A percentile compares a stretch with the other conserved stretches of the same genome.
phyloP scores from a whole-genome alignment of 331 rosid species.

The Quercus phellos region DNA sequence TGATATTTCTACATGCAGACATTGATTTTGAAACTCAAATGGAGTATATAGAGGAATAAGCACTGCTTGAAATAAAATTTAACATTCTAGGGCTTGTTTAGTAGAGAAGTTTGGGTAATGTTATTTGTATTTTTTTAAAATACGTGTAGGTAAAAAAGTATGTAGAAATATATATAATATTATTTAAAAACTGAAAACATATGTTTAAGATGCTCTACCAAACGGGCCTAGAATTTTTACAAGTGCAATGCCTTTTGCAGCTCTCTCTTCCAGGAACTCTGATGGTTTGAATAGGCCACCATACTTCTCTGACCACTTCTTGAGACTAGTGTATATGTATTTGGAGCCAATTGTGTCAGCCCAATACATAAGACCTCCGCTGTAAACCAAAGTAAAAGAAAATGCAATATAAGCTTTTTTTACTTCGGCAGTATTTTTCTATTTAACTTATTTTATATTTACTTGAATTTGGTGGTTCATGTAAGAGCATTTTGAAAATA shows the following conservation, averaged over 20 bases:
- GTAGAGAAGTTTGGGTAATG: no score
- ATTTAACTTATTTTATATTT: background rate
- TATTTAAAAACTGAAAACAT: no score
- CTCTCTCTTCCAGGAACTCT: constrained; percentile 85
- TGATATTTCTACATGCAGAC: no score
- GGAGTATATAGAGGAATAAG: background rate
- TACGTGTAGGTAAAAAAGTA: no score
- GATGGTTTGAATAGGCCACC: constrained; percentile 86
- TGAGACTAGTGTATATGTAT: constrained; percentile 61
- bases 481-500: no score
- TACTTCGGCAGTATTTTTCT: no score
- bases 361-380: constrained; percentile 94
- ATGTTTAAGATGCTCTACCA: no score
- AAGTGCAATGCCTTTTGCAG: constrained; percentile 62
- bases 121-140: no score
- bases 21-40: no score
- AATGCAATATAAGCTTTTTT: no score
- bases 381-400: constrained; percentile 30
- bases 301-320: constrained; percentile 67
- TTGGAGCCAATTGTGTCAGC: constrained; percentile 78
- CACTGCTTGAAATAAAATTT: background rate
- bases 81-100: background rate
- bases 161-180: no score
- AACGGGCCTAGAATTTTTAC: constrained; percentile 18
- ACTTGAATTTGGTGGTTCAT: no score